phyloP scores from a whole-genome alignment of 163 green algal species.

The Scenedesmus sp. region DNA sequence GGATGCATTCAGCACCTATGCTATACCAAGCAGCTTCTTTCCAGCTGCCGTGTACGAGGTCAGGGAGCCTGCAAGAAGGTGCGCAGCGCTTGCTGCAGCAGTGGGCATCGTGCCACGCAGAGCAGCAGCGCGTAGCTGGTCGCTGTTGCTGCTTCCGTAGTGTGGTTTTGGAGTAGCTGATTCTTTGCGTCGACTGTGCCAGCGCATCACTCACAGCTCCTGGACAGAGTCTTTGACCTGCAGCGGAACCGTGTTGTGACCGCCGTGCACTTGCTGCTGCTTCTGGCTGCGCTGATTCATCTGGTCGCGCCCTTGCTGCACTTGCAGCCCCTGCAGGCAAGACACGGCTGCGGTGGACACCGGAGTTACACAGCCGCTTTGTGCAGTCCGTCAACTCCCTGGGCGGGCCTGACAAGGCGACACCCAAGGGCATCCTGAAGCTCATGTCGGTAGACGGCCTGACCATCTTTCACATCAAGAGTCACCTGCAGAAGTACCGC shows the following conservation, averaged over 20 bases:
- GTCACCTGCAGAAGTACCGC: conserved; percentile 93
- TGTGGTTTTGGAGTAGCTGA: background rate
- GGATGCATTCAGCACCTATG: conserved; percentile 21
- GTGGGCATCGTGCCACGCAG: background rate
- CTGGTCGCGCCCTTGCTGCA: background rate
- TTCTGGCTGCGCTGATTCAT: background rate
- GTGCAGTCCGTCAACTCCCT: conserved; percentile 86
- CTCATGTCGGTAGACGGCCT: conserved; percentile 92
- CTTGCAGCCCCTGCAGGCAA: conserved; percentile 27
- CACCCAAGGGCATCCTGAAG: conserved; percentile 82
- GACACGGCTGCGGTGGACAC: conserved; percentile 93
- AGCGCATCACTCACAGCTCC: too few species aligned
- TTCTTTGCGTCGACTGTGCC: too few species aligned
- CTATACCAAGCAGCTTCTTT: conserved; percentile 31
- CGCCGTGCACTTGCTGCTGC: background rate
- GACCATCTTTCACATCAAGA: conserved; percentile 99
- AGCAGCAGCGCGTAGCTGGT: background rate
- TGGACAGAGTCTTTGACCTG: background rate
- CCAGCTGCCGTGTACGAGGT: conserved; percentile 16
- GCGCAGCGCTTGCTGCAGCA: background rate
- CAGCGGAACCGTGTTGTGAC: background rate
- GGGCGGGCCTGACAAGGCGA: conserved; percentile 81
- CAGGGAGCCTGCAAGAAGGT: conserved; percentile 22
- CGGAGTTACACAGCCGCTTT: conserved; percentile 94
- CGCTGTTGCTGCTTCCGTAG: background rate